phyloP scores from a whole-genome alignment of 2,329 filamentous ascomycete species.

The Fusarium sp. region DNA sequence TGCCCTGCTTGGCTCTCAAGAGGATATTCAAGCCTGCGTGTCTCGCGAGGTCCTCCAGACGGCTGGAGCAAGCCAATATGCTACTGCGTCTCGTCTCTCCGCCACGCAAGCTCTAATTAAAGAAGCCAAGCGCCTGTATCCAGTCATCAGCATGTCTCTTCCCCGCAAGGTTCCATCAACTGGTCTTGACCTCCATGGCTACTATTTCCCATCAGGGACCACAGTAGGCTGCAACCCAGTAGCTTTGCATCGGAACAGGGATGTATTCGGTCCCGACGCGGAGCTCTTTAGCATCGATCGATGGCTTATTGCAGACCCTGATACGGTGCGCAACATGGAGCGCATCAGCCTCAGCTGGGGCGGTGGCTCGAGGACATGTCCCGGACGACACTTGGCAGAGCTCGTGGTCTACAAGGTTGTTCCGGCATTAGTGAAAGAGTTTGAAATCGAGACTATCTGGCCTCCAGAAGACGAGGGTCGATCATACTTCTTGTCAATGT shows the following conservation, averaged over 20 bases:
- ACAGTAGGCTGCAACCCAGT: conserved; percentile 68
- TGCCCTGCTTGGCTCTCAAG: conserved; percentile 62
- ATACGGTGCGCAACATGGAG: conserved; percentile 59
- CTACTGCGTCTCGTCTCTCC: conserved; percentile 44
- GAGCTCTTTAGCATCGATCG: conserved; percentile 62
- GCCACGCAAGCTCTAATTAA: conserved; percentile 64
- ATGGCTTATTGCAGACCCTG: conserved; percentile 59
- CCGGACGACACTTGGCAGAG: conserved; percentile 67
- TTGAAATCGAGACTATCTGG: conserved; percentile 60
- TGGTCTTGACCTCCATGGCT: conserved; percentile 58
- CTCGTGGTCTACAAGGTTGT: conserved; percentile 64
- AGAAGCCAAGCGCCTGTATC: conserved; percentile 66
- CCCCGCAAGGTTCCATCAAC: conserved; percentile 60
- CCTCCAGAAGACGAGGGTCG: conserved; percentile 58
- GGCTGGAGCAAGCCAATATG: conserved; percentile 39
- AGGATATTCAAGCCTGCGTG: conserved; percentile 52
- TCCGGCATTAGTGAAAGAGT: conserved; percentile 59
- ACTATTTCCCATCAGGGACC: conserved; percentile 61
- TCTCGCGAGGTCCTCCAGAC: conserved; percentile 51
- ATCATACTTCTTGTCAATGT: conserved; percentile 68
- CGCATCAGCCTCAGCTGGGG: conserved; percentile 67
- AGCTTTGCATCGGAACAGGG: conserved; percentile 64
- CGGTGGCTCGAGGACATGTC: conserved; percentile 66
- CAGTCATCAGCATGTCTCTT: conserved; percentile 68
- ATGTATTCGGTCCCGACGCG: conserved; percentile 65